Base-by-base conservation (phyloP, 2,329 filamentous ascomycete species). In the Chrysosporium keratinophilum region DNA sequence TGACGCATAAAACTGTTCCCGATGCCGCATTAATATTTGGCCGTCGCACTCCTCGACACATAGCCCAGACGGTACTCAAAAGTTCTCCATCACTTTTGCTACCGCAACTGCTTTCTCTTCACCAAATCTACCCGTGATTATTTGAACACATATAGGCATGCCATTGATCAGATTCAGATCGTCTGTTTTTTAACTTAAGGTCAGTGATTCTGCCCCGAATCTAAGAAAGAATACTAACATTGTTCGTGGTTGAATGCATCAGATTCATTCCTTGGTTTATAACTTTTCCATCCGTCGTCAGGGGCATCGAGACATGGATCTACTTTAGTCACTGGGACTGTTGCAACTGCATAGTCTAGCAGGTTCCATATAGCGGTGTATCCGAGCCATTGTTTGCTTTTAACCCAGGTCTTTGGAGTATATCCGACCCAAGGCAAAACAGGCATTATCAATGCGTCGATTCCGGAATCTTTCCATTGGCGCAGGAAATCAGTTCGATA, bases 311-410 rank as follows among this genome's bases (percentile, higher is more conserved):
- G 59, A 0, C 60, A 60, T 1, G 69, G 69, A 52, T 77, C 70
- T 1, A 74, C 72, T 44, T 68, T 62, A 1, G 69, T 70, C 0
- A 78, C 78, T 0, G 83, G 83, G 61, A 87, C 84, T 0, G 81
- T 74, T 1, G 78, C 65, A 7, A 74, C 76, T 0, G 83, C 80
- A 63, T 84, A 85, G 63, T 87, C 82, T 1, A 87, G 74, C 39
- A 86, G 60, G 62, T 87, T 87, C 81, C 82, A 87, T 56, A 82
- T 76, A 0, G 76, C 70, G 0, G 81, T 84, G 59, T 87, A 87
- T 2, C 81, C 80, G 31, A 64, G 61, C 54, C 66, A 71, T 44
- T 62, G 65, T 58, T 60, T 67, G 52, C 60, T 66, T 57, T 65
- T 63, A 2, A 64, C 68, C 68, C 61, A 65, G 10, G 62, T 62